Conservation (phyloP, 371 early-diverging fungal genomes). For the Fennellomyces sp. region DNA sequence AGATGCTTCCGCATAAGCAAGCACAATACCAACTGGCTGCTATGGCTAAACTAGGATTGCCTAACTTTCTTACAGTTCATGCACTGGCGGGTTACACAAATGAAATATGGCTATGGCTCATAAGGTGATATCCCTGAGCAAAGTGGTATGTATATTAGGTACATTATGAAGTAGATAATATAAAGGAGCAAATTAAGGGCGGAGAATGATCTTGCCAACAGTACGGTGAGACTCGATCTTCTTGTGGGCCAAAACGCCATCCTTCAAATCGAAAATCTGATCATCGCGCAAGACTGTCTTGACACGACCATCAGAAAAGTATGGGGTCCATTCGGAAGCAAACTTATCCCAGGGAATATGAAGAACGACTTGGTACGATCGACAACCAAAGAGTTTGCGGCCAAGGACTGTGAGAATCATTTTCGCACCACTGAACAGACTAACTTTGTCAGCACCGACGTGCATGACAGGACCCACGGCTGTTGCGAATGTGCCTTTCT, state of each 20-base stretch:
- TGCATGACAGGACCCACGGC: constrained; percentile 45
- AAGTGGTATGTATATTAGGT: neutral
- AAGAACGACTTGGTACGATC: constrained; percentile 11
- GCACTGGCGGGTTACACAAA: too few relatives aligned
- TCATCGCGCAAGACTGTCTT: constrained; percentile 14
- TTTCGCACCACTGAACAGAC: constrained; percentile 13
- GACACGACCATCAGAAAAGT: constrained; percentile 7
- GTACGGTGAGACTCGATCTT: constrained; percentile 38
- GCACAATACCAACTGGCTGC: too few relatives aligned
- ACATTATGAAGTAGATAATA: neutral
- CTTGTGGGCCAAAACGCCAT: constrained; percentile 45
- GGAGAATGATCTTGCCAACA: constrained; percentile 59
- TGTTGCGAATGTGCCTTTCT: constrained; percentile 39
- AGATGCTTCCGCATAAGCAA: too few relatives aligned
- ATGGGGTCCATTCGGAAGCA: neutral
- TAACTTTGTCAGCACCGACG: constrained; percentile 20
- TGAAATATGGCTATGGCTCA: too few relatives aligned
- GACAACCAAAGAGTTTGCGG: constrained; percentile 16
- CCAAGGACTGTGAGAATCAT: constrained; percentile 1
- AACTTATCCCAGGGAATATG: constrained; percentile 12
- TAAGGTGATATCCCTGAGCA: too few relatives aligned
- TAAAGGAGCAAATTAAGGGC: constrained; percentile 7
- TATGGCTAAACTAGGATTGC: too few relatives aligned
- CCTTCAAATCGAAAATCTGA: constrained; percentile 32
- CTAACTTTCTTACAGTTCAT: too few relatives aligned